Base-by-base conservation (phyloP, 306 rosid genomes). In the Glycine latifolia region DNA sequence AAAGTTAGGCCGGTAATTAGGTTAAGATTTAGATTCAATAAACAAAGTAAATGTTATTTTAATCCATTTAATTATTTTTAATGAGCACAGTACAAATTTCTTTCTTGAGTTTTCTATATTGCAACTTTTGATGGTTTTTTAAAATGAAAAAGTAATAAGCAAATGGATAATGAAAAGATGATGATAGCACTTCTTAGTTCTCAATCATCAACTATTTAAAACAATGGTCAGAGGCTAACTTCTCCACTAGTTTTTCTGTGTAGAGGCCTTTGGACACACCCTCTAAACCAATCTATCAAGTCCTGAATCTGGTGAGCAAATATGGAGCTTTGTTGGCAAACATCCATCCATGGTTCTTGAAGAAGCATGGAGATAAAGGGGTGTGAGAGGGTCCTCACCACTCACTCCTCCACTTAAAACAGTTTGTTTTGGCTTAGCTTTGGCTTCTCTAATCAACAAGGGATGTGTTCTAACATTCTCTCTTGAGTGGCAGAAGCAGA, bases 121-220 rank as follows among this genome's bases (percentile, higher is more conserved):
- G 81, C 84, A 80, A 80, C 84, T 81, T 87, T 84, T 71, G 85
- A 71, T 79, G 85, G 77, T 74, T 81, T 82, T 50, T 44, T 26
- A 26, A 82, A 84, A 73, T 46, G 14, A 62, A 84, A 87, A 78
- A 75, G 73, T 17, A 66, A 55, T 71, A 75, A 71, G 61, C 53
- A 54, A 75, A 76, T 84, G 73, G 83, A 87, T 81, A 86, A 79
- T 85, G 88, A 86, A 79, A 80, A 78, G 86, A 80, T 41, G 71
- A 10, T 75, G 71, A 71, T 46, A 39, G 73, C 76, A 65, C 47
- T 33, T 62, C 73, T 47, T 62, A 69, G 66, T 78, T 87, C 78
- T 78, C 85, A 74, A 69, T 81, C 89, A 85, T 72, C 86, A 72
- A 86, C 88, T 90, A 92, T 92, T 83, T 90, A 90, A 88, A 86